Conservation (phyloP, 768 basidiomycete genomes). For the Cubamyces lactineus region DNA sequence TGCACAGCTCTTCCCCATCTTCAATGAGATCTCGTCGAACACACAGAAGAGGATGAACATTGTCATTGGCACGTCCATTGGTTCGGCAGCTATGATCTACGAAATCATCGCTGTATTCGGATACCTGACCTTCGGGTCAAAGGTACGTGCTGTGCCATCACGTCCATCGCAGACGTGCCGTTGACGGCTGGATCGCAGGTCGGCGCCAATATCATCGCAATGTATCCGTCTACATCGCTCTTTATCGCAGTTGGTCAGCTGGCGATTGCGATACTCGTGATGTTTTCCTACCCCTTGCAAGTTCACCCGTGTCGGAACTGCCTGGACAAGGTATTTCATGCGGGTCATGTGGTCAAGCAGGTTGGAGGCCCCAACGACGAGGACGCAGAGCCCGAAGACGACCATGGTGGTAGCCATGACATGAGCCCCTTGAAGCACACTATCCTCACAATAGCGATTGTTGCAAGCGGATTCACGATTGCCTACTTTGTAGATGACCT, state of each 20-base stretch:
- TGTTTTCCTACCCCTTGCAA: constrained; percentile 94
- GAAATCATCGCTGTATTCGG: constrained; percentile 88
- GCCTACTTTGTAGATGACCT: constrained; percentile 82
- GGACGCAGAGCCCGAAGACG: constrained; percentile 44
- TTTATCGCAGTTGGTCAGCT: constrained; percentile 93
- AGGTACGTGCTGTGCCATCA: constrained; percentile 47
- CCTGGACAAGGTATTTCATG: constrained; percentile 84
- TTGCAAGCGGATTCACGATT: constrained; percentile 65
- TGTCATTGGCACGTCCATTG: constrained; percentile 88
- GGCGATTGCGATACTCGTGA: constrained; percentile 87
- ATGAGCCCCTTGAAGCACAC: constrained; percentile 72
- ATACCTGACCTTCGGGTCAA: constrained; percentile 91
- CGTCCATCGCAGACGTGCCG: background rate
- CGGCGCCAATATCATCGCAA: constrained; percentile 90
- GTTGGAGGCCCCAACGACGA: constrained; percentile 47
- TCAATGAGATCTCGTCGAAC: constrained; percentile 86
- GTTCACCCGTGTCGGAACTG: constrained; percentile 92
- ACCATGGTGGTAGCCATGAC: constrained; percentile 59
- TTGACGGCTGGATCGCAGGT: constrained; percentile 50
- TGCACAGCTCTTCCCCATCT: constrained; percentile 85
- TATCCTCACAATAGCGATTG: constrained; percentile 67
- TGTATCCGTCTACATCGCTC: constrained; percentile 88
- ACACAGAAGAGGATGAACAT: constrained; percentile 83
- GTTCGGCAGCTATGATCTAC: constrained; percentile 80
- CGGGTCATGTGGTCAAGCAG: constrained; percentile 38